Base-by-base conservation (phyloP, 1,139 yeast genomes). In the Trichomonascaceae sp. region DNA sequence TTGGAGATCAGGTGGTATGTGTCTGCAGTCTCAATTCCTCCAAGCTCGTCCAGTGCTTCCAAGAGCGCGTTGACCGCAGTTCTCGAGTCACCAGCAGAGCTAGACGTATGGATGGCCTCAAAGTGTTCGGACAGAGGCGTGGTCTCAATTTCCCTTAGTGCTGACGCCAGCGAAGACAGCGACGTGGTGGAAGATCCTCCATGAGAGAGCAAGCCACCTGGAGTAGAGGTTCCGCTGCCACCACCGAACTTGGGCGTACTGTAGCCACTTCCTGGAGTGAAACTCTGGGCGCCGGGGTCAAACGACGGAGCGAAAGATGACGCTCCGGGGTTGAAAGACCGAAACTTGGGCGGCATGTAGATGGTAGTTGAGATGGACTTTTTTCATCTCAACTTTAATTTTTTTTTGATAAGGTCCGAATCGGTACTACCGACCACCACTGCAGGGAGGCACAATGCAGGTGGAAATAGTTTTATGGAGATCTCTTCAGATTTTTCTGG, bases 101-200 rank as follows among this genome's bases (percentile, higher is more conserved):
- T 54, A 13, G 80, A 74, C 29, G 59, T 62, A 39, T 75, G 74
- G 33, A 85, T 64, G 32, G 65, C 64, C 20, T 60, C 57, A 46
- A 87, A 62, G 40, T 67, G 57, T 25, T 70, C 76, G 32, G 77
- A 69, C 41, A 85, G 65, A 14, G 95, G 94, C n/a, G 79, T 62
- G 31, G 73, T 53, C 26, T 67, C 69, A 43, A 85, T 60, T 46
- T 78, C 80, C 40, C 68, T 67, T 51, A 84, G 64, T 6, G 89
- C 80, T n/a, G 80, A 68, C 40, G 71, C 72, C 40, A 85, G 62
- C 6, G 89, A 77, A 6, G 80, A 59, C 44, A 81, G 63, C 4
- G 94, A 81, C 8, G 87, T 69, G 16, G 84, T 66, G 2, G 82
- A 74, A 3, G 69, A 57, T 3, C 56, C 48, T 14, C 35, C 25